A percentile compares a stretch with the other conserved stretches of the same genome.
Evolutionary conservation across 768 basidiomycete species (phyloP).

Genomic region (Strobilomyces echinocephalus): DNA sequence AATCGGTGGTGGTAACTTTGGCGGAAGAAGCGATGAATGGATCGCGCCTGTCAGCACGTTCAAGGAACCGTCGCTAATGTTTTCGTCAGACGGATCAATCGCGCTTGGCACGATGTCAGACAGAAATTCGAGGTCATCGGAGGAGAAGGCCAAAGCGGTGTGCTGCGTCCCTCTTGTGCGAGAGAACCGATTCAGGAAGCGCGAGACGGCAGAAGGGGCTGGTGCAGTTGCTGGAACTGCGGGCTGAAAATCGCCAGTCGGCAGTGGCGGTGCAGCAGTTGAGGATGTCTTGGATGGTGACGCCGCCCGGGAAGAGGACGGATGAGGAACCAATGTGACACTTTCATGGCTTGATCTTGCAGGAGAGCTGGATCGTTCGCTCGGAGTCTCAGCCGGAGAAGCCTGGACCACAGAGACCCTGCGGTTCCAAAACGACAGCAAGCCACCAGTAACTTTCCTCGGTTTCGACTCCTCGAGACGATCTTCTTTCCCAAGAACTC

Average conservation of each 20-base stretch:
- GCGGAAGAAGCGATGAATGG: conserved; percentile 38
- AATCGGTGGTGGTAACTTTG: conserved; percentile 45
- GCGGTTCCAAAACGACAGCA: conserved; percentile 74
- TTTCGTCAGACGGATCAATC: conserved; percentile 36
- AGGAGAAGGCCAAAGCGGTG: conserved; percentile 65
- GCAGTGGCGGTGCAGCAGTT: conserved; percentile 9
- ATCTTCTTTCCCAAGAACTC: conserved; percentile 56
- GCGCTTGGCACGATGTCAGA: conserved; percentile 60
- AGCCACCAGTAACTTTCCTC: conserved; percentile 45
- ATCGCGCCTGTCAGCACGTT: conserved; percentile 40
- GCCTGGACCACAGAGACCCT: conserved; percentile 26
- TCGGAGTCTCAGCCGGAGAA: conserved; percentile 14
- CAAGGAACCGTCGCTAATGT: conserved; percentile 32
- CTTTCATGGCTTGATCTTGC: conserved; percentile 31
- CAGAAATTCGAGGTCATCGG: conserved; percentile 79
- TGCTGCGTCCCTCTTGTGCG: conserved; percentile 39
- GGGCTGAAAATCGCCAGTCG: conserved; percentile 5
- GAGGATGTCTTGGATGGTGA: conserved; percentile 16
- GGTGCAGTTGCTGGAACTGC: conserved; percentile 12
- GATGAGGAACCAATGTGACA: conserved; percentile 9
- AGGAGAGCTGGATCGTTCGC: conserved; percentile 23
- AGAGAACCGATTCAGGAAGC: conserved; percentile 77
- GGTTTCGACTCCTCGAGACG: conserved; percentile 40
- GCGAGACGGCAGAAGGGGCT: conserved; percentile 69
- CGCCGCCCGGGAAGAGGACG: conserved; percentile 7